Conservation (phyloP, 2,329 filamentous ascomycete species). For the Nemania serpens region DNA sequence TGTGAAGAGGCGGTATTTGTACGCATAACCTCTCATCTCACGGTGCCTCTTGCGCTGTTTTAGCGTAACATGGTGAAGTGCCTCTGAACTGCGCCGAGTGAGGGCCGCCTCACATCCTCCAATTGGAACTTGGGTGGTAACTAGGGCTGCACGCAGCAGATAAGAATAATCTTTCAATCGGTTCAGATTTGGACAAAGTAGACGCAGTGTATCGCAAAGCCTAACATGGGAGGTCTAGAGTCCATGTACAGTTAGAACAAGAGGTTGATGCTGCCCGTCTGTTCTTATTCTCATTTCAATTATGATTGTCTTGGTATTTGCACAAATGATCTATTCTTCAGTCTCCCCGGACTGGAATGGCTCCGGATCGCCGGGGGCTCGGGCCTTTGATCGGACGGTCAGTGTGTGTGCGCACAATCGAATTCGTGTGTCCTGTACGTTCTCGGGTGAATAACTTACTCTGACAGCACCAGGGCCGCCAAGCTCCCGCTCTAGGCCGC, state of each 20-base stretch:
- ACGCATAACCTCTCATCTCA: too few species aligned
- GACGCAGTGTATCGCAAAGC: slow-evolving; percentile 13
- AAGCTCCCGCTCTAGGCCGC: slow-evolving; percentile 74
- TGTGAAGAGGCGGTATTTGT: too few species aligned
- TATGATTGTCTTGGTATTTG: slow-evolving; percentile 14
- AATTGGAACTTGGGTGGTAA: background rate
- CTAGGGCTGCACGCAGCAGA: background rate
- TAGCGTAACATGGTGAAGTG: background rate
- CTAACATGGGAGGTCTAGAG: background rate
- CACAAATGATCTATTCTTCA: slow-evolving; percentile 33
- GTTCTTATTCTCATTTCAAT: slow-evolving; percentile 12
- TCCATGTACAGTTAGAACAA: background rate
- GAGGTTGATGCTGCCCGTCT: background rate
- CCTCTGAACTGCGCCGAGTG: background rate
- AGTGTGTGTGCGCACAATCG: background rate
- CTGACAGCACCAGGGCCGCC: slow-evolving; percentile 69
- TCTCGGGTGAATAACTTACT: slow-evolving; percentile 54
- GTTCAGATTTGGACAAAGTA: slow-evolving; percentile 17
- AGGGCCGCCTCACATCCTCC: background rate
- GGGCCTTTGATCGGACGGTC: slow-evolving; percentile 49
- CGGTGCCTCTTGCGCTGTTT: background rate
- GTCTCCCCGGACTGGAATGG: slow-evolving; percentile 47
- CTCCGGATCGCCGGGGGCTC: slow-evolving; percentile 59
- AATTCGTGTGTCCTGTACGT: background rate
- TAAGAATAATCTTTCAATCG: background rate